These are phyloP conservation scores for Physcomitrellopsis africana DNA, from an alignment of 225 moss, liverwort and hornwort species.

Conservation along the genomic window DNA sequence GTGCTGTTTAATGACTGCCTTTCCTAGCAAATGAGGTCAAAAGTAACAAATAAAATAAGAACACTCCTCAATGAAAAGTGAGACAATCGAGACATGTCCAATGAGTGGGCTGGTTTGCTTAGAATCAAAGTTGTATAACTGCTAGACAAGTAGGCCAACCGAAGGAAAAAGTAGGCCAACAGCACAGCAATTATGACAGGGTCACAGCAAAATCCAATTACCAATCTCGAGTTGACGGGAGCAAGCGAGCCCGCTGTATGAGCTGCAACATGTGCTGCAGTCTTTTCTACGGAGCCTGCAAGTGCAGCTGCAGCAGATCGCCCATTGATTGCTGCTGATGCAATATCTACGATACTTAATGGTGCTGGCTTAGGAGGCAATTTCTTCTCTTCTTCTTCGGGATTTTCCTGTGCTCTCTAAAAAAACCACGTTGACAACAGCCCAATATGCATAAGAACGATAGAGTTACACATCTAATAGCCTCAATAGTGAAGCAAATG, in stretches of 20 bases:
- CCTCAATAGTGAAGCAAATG: constrained; percentile 7
- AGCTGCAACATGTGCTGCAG: constrained; percentile 92
- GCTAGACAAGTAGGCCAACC: constrained; percentile 9
- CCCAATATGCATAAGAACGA: constrained; percentile 9
- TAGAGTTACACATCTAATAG: neutral
- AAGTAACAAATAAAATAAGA: neutral
- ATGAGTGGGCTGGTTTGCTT: neutral
- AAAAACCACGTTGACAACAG: constrained; percentile 18
- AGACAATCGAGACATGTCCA: neutral
- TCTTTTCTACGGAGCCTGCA: constrained; percentile 82
- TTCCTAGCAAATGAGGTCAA: neutral
- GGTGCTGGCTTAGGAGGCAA: constrained; percentile 49
- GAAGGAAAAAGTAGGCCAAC: neutral
- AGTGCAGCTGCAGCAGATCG: constrained; percentile 91
- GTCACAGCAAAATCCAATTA: constrained; percentile 30
- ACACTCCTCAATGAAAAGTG: constrained; percentile 8
- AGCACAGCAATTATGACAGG: neutral
- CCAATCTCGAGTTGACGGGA: constrained; percentile 95
- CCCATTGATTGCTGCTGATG: constrained; percentile 96
- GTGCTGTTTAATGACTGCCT: neutral
- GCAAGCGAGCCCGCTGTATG: constrained; percentile 85
- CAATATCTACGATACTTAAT: constrained; percentile 96
- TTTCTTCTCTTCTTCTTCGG: constrained; percentile 52
- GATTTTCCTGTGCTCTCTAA: constrained; percentile 55
- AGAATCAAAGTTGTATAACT: neutral